Evolutionary conservation across 768 basidiomycete genomes (phyloP).

Genomic region (Phylloporus sp.): DNA sequence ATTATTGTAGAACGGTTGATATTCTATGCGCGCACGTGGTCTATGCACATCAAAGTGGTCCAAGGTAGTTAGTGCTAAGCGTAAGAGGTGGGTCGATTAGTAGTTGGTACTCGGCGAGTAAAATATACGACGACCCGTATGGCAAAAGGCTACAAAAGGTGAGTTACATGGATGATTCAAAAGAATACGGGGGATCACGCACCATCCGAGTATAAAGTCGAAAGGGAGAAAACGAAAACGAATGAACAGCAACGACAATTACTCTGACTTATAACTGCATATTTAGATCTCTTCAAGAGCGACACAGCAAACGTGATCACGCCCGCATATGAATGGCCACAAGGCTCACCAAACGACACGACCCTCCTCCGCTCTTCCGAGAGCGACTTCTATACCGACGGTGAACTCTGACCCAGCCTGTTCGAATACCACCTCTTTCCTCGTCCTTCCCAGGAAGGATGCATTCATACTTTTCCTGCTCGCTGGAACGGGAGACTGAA

Average conservation of each 20-base stretch:
- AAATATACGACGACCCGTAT: background rate
- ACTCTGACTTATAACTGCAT: slow-evolving; percentile 6
- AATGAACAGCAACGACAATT: slow-evolving; percentile 18
- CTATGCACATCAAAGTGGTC: slow-evolving; percentile 20
- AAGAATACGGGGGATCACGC: background rate
- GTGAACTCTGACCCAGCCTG: slow-evolving; percentile 25
- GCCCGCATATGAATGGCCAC: background rate
- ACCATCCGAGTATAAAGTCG: slow-evolving; percentile 4
- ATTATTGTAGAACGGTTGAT: slow-evolving; percentile 1
- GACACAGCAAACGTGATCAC: background rate
- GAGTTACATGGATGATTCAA: background rate
- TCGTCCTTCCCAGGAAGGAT: slow-evolving; percentile 7
- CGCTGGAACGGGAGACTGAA: slow-evolving; percentile 15
- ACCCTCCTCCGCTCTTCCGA: slow-evolving; percentile 32
- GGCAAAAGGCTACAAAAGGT: background rate
- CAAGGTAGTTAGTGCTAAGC: slow-evolving; percentile 1
- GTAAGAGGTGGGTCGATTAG: slow-evolving; percentile 11
- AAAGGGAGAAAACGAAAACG: slow-evolving; percentile 2
- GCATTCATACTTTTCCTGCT: slow-evolving; percentile 12
- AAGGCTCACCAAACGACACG: slow-evolving; percentile 27
- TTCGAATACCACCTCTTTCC: slow-evolving; percentile 25
- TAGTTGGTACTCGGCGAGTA: slow-evolving; percentile 3
- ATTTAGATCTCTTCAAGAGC: slow-evolving; percentile 1
- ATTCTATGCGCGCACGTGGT: slow-evolving; percentile 5
- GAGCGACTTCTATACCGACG: slow-evolving; percentile 28